Evolutionary conservation across 2,329 filamentous ascomycete species (phyloP), one percentile per base, ranked within the genome.

Genomic region (Fusarium palustre): DNA sequence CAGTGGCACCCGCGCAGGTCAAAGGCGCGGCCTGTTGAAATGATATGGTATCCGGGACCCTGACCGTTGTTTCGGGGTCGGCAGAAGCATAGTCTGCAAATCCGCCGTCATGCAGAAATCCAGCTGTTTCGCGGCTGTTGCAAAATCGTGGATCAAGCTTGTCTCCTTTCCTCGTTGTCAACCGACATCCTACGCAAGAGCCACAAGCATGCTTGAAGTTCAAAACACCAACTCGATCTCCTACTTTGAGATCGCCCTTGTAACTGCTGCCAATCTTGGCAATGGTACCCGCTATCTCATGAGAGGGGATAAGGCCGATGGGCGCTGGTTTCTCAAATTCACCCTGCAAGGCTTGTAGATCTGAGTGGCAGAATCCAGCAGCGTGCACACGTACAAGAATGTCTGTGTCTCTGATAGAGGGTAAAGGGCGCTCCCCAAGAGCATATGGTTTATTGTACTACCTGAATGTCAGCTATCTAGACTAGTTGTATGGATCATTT

Each of bases 381-480:
- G 59, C 39, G 4, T 61, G 41, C 9, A 61, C 41, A 3, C 46
- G 46, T 11, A 62, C 41, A 5, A 62, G 59, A 4, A 61, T 34
- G 15, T 54, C 59, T 15, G 46, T 61, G 16, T 54, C 46, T 41
- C n/a, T 10, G 13, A 61, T 61, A 5, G n/a, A 47, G 1, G 59
- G 59, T 1, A 62, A 2, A 2, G 33, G 34, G 7, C 56, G 59
- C 13, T 61, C 56, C 1, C 46, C 56, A 15, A 62, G 34, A 11
- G 59, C 59, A 45, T 62, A 62, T 11, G 59, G 56, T 24, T 61
- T 61, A 31, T 54, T 61, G 20, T 62, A 34, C 59, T 62, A 36
- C 8, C 2, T 15, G 2, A 28, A 2, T 11, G 8, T 62, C 7
- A 62, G 46, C 43, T n/a, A n/a, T n/a, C n/a, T 25, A 25, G 24